Evolutionary conservation across 2,329 filamentous ascomycete species (phyloP).

Genomic region (Plenodomus biglobosus): DNA sequence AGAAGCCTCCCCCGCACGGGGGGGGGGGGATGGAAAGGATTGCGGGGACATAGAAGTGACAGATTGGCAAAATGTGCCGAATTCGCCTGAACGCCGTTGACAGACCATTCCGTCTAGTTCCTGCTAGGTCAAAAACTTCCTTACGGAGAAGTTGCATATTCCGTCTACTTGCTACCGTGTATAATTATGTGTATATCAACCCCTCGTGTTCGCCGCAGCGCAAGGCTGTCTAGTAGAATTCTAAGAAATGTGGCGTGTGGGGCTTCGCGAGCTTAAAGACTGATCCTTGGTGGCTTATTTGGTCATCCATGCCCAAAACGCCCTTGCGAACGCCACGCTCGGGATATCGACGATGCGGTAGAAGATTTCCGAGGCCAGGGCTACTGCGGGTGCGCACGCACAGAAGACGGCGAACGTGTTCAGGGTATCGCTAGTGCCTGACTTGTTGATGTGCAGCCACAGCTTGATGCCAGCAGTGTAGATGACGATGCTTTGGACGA

Average conservation of each 20-base stretch:
- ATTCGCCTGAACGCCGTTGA: too few species aligned
- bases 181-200: background rate
- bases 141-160: too few species aligned
- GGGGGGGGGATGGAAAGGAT: slow-evolving; percentile 7
- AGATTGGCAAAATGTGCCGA: too few species aligned
- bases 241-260: background rate
- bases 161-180: background rate
- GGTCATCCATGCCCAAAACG: slow-evolving; percentile 28
- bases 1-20: slow-evolving; percentile 1
- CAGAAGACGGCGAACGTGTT: slow-evolving; percentile 28
- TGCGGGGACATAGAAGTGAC: slow-evolving; percentile 2
- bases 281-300: slow-evolving; percentile 10
- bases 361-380: slow-evolving; percentile 30
- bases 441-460: slow-evolving; percentile 45
- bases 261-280: background rate
- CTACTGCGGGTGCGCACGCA: slow-evolving; percentile 23
- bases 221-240: slow-evolving; percentile 1
- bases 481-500: slow-evolving; percentile 46
- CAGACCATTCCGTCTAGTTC: too few species aligned
- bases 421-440: slow-evolving; percentile 11
- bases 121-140: too few species aligned
- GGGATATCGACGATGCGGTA: slow-evolving; percentile 36
- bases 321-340: slow-evolving; percentile 31
- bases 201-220: background rate
- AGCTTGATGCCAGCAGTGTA: slow-evolving; percentile 49